Evolutionary conservation across 202 grass and related monocot genomes (phyloP).

Genomic region (Elaeis oleifera): DNA sequence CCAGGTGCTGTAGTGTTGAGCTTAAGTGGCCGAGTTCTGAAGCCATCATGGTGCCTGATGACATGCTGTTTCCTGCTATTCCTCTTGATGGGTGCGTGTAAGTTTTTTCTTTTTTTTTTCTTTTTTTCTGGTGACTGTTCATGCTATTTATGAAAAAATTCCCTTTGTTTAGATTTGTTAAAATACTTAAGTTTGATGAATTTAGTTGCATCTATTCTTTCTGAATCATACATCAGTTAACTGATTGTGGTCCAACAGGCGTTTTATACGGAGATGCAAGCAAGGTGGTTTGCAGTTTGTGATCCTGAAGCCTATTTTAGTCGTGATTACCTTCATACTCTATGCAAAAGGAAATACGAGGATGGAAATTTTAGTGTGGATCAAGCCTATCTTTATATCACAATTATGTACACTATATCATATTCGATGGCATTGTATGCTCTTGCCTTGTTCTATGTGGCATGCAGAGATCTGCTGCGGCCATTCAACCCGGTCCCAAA

Average conservation of each 20-base stretch:
- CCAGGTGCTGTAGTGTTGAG: constrained; percentile 87
- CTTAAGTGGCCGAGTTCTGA: constrained; percentile 61
- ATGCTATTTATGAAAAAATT: neutral
- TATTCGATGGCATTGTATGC: constrained; percentile 91
- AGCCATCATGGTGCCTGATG: constrained; percentile 92
- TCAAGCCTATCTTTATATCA: constrained; percentile 94
- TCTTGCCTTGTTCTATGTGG: constrained; percentile 83
- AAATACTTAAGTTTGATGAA: neutral
- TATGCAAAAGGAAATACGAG: constrained; percentile 84
- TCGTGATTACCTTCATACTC: constrained; percentile 93
- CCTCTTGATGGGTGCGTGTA: constrained; percentile 82
- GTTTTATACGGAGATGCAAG: constrained; percentile 96
- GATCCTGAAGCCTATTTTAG: constrained; percentile 96
- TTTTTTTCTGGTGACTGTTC: neutral
- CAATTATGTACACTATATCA: constrained; percentile 88
- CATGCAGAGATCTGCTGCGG: constrained; percentile 79
- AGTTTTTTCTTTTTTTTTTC: constrained; percentile 1
- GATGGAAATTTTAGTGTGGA: constrained; percentile 93
- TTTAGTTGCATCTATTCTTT: neutral
- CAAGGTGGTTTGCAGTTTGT: constrained; percentile 97
- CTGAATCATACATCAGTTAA: too few relatives aligned
- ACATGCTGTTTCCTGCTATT: constrained; percentile 89
- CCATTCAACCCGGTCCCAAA: constrained; percentile 93
- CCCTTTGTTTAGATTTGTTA: neutral
- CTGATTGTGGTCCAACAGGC: constrained; percentile 46